Conservation (phyloP, 768 basidiomycete species). For the Lactarius quietus region DNA sequence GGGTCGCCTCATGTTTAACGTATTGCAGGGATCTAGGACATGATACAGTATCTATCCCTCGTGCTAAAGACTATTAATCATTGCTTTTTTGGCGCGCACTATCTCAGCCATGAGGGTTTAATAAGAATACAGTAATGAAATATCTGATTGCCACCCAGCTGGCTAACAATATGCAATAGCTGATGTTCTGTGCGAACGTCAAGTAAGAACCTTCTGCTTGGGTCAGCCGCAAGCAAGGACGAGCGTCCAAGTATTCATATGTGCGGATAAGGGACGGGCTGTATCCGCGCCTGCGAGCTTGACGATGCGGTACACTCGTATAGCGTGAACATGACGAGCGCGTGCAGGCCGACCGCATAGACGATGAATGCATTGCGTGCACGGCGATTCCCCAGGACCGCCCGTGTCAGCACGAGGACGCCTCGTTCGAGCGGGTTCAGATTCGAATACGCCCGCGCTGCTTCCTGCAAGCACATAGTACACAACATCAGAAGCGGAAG, state of each 20-base stretch:
- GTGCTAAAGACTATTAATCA: background rate
- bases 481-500: slow-evolving; percentile 2
- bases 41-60: background rate
- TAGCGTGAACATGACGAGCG: slow-evolving; percentile 75
- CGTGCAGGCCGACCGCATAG: slow-evolving; percentile 77
- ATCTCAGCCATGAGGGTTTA: background rate
- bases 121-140: slow-evolving; percentile 14
- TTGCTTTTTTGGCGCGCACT: background rate
- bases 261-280: slow-evolving; percentile 45
- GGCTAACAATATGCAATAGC: background rate
- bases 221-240: no score
- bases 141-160: background rate
- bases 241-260: slow-evolving; percentile 13
- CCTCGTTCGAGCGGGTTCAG: slow-evolving; percentile 90
- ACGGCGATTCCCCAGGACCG: slow-evolving; percentile 84
- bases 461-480: slow-evolving; percentile 62
- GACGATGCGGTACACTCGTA: slow-evolving; percentile 67
- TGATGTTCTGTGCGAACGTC: background rate
- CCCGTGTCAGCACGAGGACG: slow-evolving; percentile 78
- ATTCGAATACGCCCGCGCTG: slow-evolving; percentile 86
- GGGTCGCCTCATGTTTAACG: background rate
- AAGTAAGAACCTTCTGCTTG: no score
- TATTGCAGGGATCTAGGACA: background rate
- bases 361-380: slow-evolving; percentile 86
- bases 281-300: slow-evolving; percentile 46